Evolutionary conservation across 805 yeast genomes (phyloP).

Genomic region (Myxozyma lipomycoides): DNA sequence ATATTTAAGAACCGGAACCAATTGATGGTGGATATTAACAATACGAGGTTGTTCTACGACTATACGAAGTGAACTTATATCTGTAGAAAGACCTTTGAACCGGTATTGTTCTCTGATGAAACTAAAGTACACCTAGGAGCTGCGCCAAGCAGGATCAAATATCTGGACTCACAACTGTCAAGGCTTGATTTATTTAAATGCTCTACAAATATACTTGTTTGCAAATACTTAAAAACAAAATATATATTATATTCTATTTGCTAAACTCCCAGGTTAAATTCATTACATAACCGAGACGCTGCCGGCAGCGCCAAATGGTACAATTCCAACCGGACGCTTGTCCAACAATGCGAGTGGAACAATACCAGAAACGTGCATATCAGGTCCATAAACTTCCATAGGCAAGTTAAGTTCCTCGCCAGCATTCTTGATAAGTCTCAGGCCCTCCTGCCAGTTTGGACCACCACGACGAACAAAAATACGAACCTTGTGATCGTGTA

Average conservation of each 20-base stretch:
- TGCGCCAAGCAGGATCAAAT: background rate
- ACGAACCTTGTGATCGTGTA: constrained; percentile 42
- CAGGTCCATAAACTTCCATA: constrained; percentile 50
- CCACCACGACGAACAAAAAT: constrained; percentile 48
- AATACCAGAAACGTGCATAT: constrained; percentile 48
- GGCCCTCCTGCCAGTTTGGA: constrained; percentile 50
- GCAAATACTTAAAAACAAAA: no score
- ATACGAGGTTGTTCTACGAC: constrained; percentile 1
- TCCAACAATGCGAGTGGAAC: constrained; percentile 44
- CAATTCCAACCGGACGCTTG: constrained; percentile 41
- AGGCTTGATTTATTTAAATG: no score
- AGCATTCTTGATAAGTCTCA: constrained; percentile 43
- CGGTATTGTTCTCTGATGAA: background rate
- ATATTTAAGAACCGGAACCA: constrained; percentile 16
- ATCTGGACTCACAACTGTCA: background rate
- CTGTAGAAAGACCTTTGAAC: background rate
- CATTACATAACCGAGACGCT: background rate
- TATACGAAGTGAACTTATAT: background rate
- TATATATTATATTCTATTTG: no score
- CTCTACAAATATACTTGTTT: no score
- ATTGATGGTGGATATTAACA: constrained; percentile 30
- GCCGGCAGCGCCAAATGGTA: constrained; percentile 38
- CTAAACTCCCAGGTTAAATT: no score
- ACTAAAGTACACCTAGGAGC: background rate
- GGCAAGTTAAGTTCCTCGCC: constrained; percentile 46